phyloP scores from a whole-genome alignment of 2,329 filamentous ascomycete species.

The Biscogniauxia mediterranea region DNA sequence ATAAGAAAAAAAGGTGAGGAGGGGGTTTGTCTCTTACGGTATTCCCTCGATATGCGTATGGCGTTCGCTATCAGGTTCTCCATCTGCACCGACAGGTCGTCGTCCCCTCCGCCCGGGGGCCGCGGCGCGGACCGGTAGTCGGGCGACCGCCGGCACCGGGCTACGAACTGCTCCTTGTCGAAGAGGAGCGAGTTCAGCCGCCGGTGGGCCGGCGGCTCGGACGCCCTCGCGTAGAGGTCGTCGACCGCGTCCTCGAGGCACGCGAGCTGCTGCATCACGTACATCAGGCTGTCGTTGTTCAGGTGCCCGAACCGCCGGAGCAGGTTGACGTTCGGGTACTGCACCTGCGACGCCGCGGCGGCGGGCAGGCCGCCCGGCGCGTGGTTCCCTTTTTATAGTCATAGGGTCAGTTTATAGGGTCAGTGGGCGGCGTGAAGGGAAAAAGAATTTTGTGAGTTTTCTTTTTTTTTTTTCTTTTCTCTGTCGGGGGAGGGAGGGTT shows the following conservation, averaged over 20 bases:
- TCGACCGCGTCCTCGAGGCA: conserved; percentile 15
- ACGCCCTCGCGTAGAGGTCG: conserved; percentile 12
- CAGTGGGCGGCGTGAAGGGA: background rate
- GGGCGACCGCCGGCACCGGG: conserved; percentile 9
- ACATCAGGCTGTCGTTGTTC: conserved; percentile 7
- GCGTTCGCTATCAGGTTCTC: conserved; percentile 14
- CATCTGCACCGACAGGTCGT: conserved; percentile 9
- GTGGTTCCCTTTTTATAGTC: background rate
- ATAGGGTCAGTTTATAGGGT: conserved; percentile 4
- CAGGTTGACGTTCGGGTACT: conserved; percentile 13
- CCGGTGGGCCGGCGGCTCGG: background rate
- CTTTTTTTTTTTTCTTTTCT: too few relatives aligned
- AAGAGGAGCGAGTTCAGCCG: conserved; percentile 19
- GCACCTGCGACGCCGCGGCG: conserved; percentile 13
- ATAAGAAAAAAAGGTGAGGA: background rate
- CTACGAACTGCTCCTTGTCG: conserved; percentile 15
- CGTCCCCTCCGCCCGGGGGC: background rate
- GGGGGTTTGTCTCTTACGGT: conserved; percentile 12
- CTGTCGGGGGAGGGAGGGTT: too few relatives aligned
- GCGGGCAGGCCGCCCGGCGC: conserved; percentile 15
- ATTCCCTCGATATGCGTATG: conserved; percentile 7
- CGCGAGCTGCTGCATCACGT: conserved; percentile 14
- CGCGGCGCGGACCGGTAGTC: background rate
- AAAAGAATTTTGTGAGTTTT: too few relatives aligned
- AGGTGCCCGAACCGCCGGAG: conserved; percentile 16